These are phyloP conservation scores for Xanthoceras sorbifolium DNA, from an alignment of 345 rosid genomes.

Conservation along the genomic window DNA sequence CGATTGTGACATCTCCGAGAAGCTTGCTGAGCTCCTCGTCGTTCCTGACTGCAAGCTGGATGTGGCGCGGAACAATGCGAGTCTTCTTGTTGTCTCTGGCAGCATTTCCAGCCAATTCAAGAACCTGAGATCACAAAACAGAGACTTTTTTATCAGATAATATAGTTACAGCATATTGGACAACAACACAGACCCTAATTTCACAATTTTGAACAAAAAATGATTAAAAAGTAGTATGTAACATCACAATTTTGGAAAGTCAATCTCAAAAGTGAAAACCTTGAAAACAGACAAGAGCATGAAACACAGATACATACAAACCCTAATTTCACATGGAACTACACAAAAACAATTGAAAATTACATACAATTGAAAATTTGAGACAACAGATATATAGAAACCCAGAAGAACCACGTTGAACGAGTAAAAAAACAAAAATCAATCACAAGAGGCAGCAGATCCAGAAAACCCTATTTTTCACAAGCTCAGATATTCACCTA, in stretches of 20 bases:
- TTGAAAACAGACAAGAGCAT: no score
- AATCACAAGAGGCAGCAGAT: background rate
- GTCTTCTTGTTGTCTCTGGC: conserved; percentile 94
- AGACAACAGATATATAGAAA: no score
- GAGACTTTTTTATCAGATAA: no score
- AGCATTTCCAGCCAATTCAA: conserved; percentile 89
- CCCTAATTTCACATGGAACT: background rate
- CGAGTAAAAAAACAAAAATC: no score
- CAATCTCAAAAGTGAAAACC: background rate
- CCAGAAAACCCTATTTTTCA: background rate
- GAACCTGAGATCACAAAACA: conserved; percentile 47
- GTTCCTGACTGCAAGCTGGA: conserved; percentile 83
- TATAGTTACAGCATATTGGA: no score
- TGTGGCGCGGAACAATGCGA: conserved; percentile 87
- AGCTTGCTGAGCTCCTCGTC: conserved; percentile 98
- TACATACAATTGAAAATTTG: background rate
- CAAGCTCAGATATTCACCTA: background rate
- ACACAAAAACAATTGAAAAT: background rate
- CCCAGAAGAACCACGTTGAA: no score
- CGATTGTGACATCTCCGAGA: conserved; percentile 89
- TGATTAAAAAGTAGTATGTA: no score
- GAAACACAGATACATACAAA: background rate
- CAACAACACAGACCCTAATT: background rate
- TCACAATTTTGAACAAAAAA: background rate
- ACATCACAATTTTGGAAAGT: background rate